Evolutionary conservation across 2,329 filamentous ascomycete genomes (phyloP).

Genomic region (Nakataea oryzae): DNA sequence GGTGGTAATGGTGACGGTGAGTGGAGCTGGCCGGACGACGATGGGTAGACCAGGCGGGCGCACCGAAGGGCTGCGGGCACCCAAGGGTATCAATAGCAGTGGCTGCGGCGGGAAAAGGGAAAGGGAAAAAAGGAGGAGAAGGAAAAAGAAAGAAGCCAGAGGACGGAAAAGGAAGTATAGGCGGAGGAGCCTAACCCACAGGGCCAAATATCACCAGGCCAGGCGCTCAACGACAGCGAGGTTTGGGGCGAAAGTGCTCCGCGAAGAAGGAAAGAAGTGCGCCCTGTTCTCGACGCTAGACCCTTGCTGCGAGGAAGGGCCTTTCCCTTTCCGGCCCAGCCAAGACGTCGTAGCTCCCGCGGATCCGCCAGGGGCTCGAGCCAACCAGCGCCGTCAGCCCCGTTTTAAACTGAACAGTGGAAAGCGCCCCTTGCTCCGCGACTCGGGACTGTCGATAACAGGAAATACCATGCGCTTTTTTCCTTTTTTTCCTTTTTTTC

Average conservation of each 20-base stretch:
- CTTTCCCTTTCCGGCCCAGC: background rate
- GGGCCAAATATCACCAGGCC: background rate
- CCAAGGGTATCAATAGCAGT: background rate
- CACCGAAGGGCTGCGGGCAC: background rate
- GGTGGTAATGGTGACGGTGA: background rate
- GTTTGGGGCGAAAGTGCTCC: background rate
- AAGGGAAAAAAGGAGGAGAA: background rate
- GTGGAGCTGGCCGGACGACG: background rate
- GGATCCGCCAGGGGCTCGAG: background rate
- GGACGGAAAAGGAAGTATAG: background rate
- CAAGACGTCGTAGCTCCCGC: background rate
- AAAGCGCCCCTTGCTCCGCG: background rate
- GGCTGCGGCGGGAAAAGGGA: background rate
- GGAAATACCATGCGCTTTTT: background rate
- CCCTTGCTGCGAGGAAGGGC: background rate
- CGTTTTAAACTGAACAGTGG: background rate
- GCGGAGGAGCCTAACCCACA: background rate
- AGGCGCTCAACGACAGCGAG: background rate
- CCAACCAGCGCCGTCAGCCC: background rate
- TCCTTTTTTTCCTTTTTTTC: background rate
- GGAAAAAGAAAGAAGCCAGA: background rate
- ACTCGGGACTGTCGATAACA: background rate
- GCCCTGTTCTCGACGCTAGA: background rate
- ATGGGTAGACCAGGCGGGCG: background rate
- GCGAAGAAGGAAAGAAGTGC: background rate